These are phyloP conservation scores for Scedosporium dehoogii DNA, from an alignment of 2,329 filamentous ascomycete species.

Conservation along the genomic window DNA sequence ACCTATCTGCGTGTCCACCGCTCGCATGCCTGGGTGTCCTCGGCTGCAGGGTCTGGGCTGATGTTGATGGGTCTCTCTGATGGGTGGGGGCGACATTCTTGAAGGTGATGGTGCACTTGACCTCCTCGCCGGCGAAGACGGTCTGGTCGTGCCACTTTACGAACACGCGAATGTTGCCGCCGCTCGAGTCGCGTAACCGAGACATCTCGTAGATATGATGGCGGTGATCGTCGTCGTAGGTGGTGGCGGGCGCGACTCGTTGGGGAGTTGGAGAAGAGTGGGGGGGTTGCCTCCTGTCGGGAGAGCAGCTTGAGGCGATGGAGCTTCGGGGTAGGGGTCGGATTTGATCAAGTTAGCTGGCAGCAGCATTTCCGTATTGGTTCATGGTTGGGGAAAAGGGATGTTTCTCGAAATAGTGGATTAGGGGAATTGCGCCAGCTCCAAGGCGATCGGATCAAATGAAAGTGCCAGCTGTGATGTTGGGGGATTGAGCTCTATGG, in stretches of 20 bases:
- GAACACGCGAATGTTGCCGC: constrained; percentile 79
- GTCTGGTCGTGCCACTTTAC: constrained; percentile 90
- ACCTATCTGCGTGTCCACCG: background rate
- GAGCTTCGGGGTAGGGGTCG: background rate
- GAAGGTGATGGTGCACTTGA: constrained; percentile 94
- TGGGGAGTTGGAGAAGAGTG: background rate
- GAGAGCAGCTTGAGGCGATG: background rate
- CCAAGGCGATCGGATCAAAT: no score
- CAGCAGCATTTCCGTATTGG: background rate
- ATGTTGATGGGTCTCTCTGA: constrained; percentile 16
- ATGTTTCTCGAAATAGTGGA: background rate
- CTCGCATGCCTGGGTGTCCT: constrained; percentile 13
- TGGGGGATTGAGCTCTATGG: background rate
- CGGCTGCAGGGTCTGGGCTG: constrained; percentile 13
- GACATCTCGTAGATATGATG: background rate
- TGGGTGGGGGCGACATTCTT: constrained; percentile 61
- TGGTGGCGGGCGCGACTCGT: background rate
- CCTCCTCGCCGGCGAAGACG: constrained; percentile 91
- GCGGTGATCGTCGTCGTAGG: background rate
- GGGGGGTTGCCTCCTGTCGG: background rate
- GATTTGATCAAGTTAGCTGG: background rate
- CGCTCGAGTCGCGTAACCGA: background rate
- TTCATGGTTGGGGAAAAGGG: background rate
- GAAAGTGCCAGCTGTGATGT: background rate
- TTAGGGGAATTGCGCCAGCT: no score